These are phyloP conservation scores for Cyphellophora attinorum DNA, from an alignment of 2,329 filamentous ascomycete genomes.

Conservation along the genomic window DNA sequence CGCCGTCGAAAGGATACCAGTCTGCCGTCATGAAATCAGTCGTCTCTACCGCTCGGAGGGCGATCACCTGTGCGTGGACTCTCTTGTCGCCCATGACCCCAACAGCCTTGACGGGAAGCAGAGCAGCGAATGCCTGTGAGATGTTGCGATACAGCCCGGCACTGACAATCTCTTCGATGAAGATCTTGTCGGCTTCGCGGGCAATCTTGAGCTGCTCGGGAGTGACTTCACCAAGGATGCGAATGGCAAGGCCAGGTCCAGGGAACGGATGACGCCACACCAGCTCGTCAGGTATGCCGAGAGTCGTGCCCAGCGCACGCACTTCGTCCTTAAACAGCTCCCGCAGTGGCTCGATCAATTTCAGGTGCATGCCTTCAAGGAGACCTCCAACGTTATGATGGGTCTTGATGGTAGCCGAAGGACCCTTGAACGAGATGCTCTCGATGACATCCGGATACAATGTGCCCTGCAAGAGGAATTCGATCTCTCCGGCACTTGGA, in stretches of 20 bases:
- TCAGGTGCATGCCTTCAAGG: constrained; percentile 46
- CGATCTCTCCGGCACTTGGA: constrained; percentile 60
- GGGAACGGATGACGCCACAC: constrained; percentile 73
- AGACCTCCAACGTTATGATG: constrained; percentile 66
- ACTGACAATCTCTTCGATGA: constrained; percentile 35
- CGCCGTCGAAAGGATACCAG: constrained; percentile 55
- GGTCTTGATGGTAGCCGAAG: constrained; percentile 63
- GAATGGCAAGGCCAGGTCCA: constrained; percentile 65
- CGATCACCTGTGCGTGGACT: constrained; percentile 54
- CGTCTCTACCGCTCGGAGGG: constrained; percentile 51
- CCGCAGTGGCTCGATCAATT: constrained; percentile 63
- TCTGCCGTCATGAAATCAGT: constrained; percentile 69
- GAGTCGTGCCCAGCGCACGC: constrained; percentile 55
- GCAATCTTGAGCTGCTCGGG: constrained; percentile 69
- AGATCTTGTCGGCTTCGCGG: constrained; percentile 35
- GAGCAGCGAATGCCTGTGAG: constrained; percentile 60
- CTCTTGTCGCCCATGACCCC: constrained; percentile 63
- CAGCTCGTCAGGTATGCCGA: constrained; percentile 64
- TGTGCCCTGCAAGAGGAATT: constrained; percentile 82
- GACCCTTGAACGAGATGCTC: constrained; percentile 63
- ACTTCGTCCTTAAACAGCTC: constrained; percentile 83
- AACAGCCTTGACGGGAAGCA: constrained; percentile 56
- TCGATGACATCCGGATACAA: constrained; percentile 69
- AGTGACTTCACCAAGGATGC: constrained; percentile 78
- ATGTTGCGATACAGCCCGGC: constrained; percentile 47